Percentiles rank a stretch among this genome's conserved stretches.
Conservation (phyloP, 768 basidiomycete species). For the Hypholoma fasciculare region DNA sequence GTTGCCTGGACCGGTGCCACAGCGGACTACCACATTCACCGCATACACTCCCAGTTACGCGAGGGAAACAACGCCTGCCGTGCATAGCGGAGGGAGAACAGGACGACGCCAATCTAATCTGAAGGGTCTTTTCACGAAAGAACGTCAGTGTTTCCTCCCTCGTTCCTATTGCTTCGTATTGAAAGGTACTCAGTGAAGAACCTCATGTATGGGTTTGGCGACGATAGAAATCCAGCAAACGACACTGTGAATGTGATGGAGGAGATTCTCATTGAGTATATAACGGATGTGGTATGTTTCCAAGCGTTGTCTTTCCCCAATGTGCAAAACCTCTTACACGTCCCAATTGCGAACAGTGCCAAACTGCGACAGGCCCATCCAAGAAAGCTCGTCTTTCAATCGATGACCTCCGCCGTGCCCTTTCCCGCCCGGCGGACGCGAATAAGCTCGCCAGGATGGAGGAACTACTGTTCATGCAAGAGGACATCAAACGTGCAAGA, state of each 20-base stretch:
- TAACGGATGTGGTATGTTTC: constrained; percentile 79
- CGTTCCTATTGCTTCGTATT: not conserved
- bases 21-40: constrained; percentile 50
- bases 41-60: constrained; percentile 55
- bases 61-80: constrained; percentile 44
- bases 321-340: constrained; percentile 6
- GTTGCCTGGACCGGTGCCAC: constrained; percentile 25
- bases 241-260: constrained; percentile 93
- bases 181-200: constrained; percentile 52
- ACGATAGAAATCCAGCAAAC: constrained; percentile 83
- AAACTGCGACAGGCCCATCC: constrained; percentile 67
- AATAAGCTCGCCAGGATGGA: constrained; percentile 93
- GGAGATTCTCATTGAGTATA: constrained; percentile 89
- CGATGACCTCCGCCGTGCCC: constrained; percentile 79
- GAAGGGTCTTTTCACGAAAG: constrained; percentile 79
- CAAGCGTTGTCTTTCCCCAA: constrained; percentile 3
- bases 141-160: constrained; percentile 50
- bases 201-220: constrained; percentile 93
- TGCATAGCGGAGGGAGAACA: constrained; percentile 45
- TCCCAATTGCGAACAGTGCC: constrained; percentile 50
- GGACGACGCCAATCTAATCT: constrained; percentile 65
- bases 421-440: constrained; percentile 84
- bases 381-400: constrained; percentile 77
- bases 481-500: constrained; percentile 87
- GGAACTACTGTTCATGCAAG: constrained; percentile 90